phyloP scores from a whole-genome alignment of 768 basidiomycete genomes.

The Calocera cornea region DNA sequence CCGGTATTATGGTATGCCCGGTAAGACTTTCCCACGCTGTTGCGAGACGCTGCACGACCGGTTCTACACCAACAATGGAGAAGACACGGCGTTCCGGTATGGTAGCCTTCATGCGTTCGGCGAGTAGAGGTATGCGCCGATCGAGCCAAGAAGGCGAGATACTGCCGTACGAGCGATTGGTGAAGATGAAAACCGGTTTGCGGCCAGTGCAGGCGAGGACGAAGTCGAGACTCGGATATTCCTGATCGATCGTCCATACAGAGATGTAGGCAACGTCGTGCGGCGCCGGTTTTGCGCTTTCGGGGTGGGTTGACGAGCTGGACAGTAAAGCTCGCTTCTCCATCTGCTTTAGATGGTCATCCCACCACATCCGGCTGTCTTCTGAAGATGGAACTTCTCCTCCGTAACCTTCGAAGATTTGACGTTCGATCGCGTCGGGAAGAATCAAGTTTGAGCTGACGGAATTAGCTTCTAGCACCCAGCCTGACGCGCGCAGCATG shows the following conservation, averaged over 20 bases:
- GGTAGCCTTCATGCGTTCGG: conserved; percentile 25
- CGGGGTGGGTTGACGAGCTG: background rate
- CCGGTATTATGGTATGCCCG: background rate
- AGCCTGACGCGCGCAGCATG: background rate
- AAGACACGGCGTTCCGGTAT: conserved; percentile 32
- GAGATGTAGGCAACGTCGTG: background rate
- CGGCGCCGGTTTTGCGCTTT: background rate
- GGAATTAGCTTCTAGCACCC: background rate
- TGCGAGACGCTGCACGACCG: background rate
- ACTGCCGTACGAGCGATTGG: conserved; percentile 21
- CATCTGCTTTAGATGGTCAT: background rate
- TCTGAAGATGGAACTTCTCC: background rate
- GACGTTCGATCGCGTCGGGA: background rate
- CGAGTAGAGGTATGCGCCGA: conserved; percentile 33
- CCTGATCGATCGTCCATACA: background rate
- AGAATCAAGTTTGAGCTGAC: background rate
- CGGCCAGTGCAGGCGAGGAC: conserved; percentile 49
- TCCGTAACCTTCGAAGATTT: background rate
- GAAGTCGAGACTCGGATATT: conserved; percentile 10
- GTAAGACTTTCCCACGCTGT: background rate
- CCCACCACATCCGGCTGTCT: background rate
- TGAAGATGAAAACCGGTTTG: conserved; percentile 56
- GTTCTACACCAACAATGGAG: background rate
- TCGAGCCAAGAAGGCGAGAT: conserved; percentile 29
- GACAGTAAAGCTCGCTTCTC: background rate